Percentiles rank a stretch among this genome's conserved stretches.
Conservation (phyloP, 495 filamentous ascomycete genomes). For the Pseudomonodictys pantanalensis region DNA sequence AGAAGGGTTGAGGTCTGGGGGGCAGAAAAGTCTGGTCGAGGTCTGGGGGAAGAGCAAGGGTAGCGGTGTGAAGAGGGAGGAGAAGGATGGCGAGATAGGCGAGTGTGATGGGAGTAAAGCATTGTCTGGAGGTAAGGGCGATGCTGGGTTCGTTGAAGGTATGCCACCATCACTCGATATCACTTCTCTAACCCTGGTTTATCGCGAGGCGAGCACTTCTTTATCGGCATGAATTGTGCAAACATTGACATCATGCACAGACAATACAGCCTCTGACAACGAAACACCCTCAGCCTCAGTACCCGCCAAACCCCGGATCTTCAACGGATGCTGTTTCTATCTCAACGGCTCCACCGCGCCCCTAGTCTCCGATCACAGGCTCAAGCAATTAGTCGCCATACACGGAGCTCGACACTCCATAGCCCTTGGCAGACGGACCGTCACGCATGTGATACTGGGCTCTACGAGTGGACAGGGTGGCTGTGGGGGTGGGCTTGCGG, state of each 20-base stretch:
- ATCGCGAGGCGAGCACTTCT: no score
- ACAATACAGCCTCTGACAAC: not conserved
- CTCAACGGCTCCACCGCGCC: constrained; percentile 86
- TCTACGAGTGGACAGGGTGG: constrained; percentile 51
- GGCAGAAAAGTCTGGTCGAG: constrained; percentile 43
- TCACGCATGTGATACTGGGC: constrained; percentile 86
- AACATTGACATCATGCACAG: not conserved
- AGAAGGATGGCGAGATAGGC: constrained; percentile 41
- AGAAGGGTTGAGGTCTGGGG: constrained; percentile 45
- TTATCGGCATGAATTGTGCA: no score
- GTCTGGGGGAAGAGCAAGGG: constrained; percentile 38
- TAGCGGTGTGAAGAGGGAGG: constrained; percentile 26
- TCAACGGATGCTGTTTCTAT: constrained; percentile 69
- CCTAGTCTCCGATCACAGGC: constrained; percentile 75
- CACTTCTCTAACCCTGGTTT: no score
- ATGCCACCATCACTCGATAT: no score
- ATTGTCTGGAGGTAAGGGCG: no score
- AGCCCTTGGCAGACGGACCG: constrained; percentile 63
- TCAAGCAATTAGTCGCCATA: constrained; percentile 72
- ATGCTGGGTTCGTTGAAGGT: no score
- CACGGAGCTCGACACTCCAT: constrained; percentile 70
- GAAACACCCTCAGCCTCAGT: not conserved
- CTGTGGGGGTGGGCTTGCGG: constrained; percentile 75
- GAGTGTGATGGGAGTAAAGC: constrained; percentile 12
- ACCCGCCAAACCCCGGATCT: constrained; percentile 47